Base-by-base conservation (phyloP, 805 yeast genomes). In the Pichia nakasei region DNA sequence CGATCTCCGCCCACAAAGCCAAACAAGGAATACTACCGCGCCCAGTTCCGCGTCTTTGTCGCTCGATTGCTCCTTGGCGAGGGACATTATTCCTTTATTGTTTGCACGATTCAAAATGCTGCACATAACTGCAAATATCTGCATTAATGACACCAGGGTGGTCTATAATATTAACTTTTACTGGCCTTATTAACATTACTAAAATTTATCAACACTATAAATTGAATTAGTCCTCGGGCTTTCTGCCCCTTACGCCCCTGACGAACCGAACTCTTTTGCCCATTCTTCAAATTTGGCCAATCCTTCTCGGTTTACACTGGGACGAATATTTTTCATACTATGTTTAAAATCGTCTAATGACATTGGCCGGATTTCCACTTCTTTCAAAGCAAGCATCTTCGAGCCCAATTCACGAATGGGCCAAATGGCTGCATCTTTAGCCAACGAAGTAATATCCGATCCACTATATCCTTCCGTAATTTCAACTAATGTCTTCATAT, bases 391-490 rank as follows among this genome's bases (percentile, higher is more conserved):
- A 50, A 91, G 68, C 44, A 91, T 72, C 38, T 82, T 79, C 47
- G 91, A 97, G 2, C 97, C 97, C 21, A 91, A 66, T 35, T 87
- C 82, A 50, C 98, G 72, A 32, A 93, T 67, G 2, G 98, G 97
- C 1, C 96, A 96, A 97, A 91, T 89, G 1, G 98, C 97, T 3
- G 96, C 94, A 60, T 91, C 97, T 62, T 89, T 93, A 2, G 97
- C 95, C 48, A 91, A 64, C 1, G 96, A 89, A 0, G 97, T 88
- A 36, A 91, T 74, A 63, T 91, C 98, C 51, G 93, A 81, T 2
- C 96, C 96, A n/a, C 95, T 85, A 62, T 80, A 87, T 4, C 60
- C 58, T 9, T 60, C 64, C 0, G 97, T 88, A 53, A 84, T 59
- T 11, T 68, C 66, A 17, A 85, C 71, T 21, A 91, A 67, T 36